phyloP scores from a whole-genome alignment of 2,329 filamentous ascomycete genomes.

The Metarhizium sp. region DNA sequence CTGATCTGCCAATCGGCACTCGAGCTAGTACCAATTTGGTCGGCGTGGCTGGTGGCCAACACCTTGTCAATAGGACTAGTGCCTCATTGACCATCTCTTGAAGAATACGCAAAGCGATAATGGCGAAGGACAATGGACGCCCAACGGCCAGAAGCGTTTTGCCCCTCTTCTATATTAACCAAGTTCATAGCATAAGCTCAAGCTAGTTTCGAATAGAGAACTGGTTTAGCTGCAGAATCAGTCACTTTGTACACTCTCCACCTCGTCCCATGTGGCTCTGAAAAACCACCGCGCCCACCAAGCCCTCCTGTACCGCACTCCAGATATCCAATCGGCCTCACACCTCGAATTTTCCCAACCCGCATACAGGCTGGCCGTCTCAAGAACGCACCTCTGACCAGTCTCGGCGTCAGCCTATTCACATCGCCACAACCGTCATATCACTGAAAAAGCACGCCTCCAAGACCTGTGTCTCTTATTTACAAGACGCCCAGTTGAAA shows the following conservation, averaged over 20 bases:
- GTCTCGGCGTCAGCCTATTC: background rate
- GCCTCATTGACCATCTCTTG: background rate
- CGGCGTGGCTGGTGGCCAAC: background rate
- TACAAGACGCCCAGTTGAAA: background rate
- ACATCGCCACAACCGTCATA: background rate
- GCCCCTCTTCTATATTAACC: background rate
- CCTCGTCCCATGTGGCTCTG: no score
- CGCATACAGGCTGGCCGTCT: background rate
- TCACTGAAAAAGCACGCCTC: background rate
- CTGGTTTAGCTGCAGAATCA: no score
- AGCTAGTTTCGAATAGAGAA: no score
- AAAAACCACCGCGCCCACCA: no score
- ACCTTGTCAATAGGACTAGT: background rate
- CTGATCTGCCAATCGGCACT: no score
- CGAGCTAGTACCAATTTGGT: background rate
- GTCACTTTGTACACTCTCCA: no score
- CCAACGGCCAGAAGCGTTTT: background rate
- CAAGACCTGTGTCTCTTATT: background rate
- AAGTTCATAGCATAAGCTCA: no score
- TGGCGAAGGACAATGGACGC: background rate
- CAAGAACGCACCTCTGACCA: background rate
- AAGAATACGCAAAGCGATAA: background rate
- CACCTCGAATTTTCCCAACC: background rate
- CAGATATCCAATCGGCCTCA: background rate
- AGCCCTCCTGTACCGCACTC: background rate